phyloP scores from a whole-genome alignment of 208 protist genomes.

The Angomonas ambiguus region DNA sequence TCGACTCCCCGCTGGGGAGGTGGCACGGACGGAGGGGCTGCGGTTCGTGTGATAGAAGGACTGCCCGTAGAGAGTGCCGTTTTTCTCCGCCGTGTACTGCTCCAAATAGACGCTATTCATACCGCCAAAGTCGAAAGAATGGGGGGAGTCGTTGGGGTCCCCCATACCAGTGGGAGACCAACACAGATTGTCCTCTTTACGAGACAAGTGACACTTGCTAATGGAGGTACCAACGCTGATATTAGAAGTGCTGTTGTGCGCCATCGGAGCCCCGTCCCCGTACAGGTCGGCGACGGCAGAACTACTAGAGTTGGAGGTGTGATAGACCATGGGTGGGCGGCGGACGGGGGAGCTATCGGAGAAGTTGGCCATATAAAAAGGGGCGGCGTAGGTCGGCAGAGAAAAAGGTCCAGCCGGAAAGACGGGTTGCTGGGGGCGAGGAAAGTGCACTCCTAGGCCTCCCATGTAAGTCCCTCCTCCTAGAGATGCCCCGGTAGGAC shows the following conservation, averaged over 20 bases:
- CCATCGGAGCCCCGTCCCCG: background rate
- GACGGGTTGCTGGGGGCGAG: background rate
- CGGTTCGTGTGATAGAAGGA: background rate
- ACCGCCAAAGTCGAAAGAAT: background rate
- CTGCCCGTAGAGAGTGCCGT: background rate
- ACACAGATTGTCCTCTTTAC: conserved; percentile 13
- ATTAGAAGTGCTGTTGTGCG: background rate
- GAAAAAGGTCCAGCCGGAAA: background rate
- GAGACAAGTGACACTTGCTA: conserved; percentile 11
- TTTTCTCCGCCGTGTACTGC: background rate
- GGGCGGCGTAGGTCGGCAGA: background rate
- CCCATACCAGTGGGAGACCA: background rate
- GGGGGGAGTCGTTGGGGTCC: background rate
- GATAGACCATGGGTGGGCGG: background rate
- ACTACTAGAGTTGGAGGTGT: background rate
- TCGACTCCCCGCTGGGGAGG: background rate
- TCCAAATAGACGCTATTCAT: background rate
- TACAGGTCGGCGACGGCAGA: background rate
- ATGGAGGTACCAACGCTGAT: conserved; percentile 10
- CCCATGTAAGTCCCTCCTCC: background rate
- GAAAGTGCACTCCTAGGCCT: background rate
- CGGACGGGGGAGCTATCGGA: background rate
- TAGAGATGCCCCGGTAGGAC: background rate
- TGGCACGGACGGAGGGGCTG: background rate
- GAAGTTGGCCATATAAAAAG: background rate